Evolutionary conservation across 2,329 filamentous ascomycete genomes (phyloP).

Genomic region (Monilinia fructicola): DNA sequence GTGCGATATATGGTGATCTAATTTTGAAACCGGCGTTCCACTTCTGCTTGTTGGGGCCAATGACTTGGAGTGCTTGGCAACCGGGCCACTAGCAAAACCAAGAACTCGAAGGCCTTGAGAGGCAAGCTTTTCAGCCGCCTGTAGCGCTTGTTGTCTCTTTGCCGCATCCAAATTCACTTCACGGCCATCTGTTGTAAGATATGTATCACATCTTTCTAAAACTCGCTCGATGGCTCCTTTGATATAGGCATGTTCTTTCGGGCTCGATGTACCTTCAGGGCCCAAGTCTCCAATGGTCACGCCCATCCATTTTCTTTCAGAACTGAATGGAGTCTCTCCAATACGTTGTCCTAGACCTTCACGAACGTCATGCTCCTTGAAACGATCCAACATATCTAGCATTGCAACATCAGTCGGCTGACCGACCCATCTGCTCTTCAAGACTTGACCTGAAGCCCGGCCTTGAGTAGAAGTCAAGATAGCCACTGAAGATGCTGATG

Average conservation of each 20-base stretch:
- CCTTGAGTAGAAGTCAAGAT: constrained; percentile 81
- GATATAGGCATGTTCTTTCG: constrained; percentile 82
- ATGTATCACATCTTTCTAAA: constrained; percentile 83
- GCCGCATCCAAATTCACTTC: constrained; percentile 81
- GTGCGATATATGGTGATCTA: constrained; percentile 38
- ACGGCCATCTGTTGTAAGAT: constrained; percentile 79
- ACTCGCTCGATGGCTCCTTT: constrained; percentile 92
- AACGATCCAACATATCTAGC: constrained; percentile 85
- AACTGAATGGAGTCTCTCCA: constrained; percentile 91
- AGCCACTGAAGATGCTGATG: constrained; percentile 70
- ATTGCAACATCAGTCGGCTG: constrained; percentile 98
- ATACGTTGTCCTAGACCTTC: constrained; percentile 79
- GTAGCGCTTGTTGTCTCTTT: constrained; percentile 69
- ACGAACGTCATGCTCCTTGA: constrained; percentile 88
- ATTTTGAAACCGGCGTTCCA: constrained; percentile 49
- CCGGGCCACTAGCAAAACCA: constrained; percentile 84
- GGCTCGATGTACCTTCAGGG: constrained; percentile 38
- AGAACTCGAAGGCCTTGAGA: constrained; percentile 85
- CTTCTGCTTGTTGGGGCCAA: constrained; percentile 45
- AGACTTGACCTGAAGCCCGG: constrained; percentile 55
- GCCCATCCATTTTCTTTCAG: constrained; percentile 98
- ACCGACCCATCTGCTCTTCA: constrained; percentile 88
- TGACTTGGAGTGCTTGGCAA: constrained; percentile 51
- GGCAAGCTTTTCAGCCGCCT: constrained; percentile 84
- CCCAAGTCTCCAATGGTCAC: constrained; percentile 67